Evolutionary conservation across 371 early-diverging fungal species (phyloP).

Genomic region (Rhizopus stolonifer): DNA sequence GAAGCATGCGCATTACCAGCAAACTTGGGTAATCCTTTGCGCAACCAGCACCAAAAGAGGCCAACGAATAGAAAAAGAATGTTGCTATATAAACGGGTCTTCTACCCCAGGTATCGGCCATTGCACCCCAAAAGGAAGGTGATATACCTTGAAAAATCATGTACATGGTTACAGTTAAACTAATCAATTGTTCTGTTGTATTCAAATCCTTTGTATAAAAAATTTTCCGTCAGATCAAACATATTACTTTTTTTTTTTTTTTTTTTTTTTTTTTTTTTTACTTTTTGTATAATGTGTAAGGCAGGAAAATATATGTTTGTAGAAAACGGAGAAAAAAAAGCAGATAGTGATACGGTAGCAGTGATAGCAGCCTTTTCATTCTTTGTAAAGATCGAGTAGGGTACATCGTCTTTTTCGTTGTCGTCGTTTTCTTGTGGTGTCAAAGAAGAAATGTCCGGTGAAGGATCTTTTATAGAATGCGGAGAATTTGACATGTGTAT

Average conservation of each 20-base stretch:
- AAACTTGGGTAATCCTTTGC: constrained; percentile 45
- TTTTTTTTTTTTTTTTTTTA: not conserved
- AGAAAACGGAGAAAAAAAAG: constrained; percentile 22
- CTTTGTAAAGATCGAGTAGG: constrained; percentile 11
- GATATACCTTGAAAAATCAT: constrained; percentile 39
- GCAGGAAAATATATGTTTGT: constrained; percentile 25
- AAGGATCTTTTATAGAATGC: not conserved
- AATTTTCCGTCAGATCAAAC: not conserved
- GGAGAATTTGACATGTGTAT: not conserved
- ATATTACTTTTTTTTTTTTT: too few species aligned
- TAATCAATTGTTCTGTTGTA: constrained; percentile 23
- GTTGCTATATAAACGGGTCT: constrained; percentile 60
- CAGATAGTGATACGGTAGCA: constrained; percentile 4
- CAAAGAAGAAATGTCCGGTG: not conserved
- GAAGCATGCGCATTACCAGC: constrained; percentile 57
- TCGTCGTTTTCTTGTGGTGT: not conserved
- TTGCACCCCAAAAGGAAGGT: constrained; percentile 60
- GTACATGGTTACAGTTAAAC: constrained; percentile 29
- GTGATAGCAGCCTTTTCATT: constrained; percentile 5
- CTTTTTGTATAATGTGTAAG: constrained; percentile 9
- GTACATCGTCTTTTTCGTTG: not conserved
- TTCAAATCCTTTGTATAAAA: constrained; percentile 19
- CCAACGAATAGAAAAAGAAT: constrained; percentile 52
- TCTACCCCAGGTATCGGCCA: constrained; percentile 62
- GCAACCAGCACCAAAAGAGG: constrained; percentile 59